phyloP scores from a whole-genome alignment of 169 alveolate genomes.

The Eimeria tenella region DNA sequence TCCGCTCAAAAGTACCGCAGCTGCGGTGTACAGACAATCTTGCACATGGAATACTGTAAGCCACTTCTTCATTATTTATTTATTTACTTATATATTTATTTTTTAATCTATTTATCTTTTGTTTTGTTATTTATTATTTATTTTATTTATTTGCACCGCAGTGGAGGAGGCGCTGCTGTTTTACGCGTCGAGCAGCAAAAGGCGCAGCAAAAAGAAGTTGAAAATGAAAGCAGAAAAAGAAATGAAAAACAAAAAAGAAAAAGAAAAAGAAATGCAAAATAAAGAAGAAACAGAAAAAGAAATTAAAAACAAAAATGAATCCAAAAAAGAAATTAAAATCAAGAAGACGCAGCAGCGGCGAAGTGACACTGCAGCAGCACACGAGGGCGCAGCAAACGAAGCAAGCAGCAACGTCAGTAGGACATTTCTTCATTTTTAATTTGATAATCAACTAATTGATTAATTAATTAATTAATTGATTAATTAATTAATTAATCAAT shows the following conservation, averaged over 20 bases:
- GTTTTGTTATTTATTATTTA: not conserved
- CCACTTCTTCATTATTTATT: not conserved
- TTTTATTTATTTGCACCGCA: not conserved
- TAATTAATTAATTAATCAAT: too few relatives aligned
- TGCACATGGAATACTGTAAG: not conserved
- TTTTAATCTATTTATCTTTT: not conserved
- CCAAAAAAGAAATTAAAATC: too few relatives aligned
- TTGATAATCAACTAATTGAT: too few relatives aligned
- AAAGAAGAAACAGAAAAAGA: too few relatives aligned
- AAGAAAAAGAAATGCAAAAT: too few relatives aligned
- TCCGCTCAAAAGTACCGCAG: not conserved
- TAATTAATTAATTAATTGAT: too few relatives aligned
- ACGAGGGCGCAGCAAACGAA: too few relatives aligned
- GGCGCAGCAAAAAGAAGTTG: not conserved
- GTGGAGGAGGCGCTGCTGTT: not conserved
- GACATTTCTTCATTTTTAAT: too few relatives aligned
- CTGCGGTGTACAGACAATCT: slow-evolving; percentile 8
- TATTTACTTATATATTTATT: not conserved
- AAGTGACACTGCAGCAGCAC: too few relatives aligned
- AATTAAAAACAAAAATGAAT: too few relatives aligned
- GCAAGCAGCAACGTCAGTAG: too few relatives aligned
- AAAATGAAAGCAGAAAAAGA: not conserved
- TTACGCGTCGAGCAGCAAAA: not conserved
- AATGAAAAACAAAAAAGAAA: not conserved
- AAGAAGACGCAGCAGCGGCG: too few relatives aligned